phyloP scores from a whole-genome alignment of 768 basidiomycete genomes.

The Leccinum ochraceum region DNA sequence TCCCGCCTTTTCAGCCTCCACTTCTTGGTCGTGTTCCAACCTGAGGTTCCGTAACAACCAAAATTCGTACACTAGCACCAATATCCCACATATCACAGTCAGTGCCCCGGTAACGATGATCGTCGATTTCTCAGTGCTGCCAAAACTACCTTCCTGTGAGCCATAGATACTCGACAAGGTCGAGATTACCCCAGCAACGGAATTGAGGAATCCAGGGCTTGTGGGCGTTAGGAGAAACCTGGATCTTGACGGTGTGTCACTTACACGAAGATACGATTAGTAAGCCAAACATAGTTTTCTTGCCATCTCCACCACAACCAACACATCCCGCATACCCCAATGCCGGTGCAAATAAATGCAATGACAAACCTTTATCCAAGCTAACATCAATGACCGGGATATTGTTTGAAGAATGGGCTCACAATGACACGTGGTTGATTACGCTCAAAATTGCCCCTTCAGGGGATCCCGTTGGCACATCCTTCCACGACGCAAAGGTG shows the following conservation, averaged over 20 bases:
- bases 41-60: conserved; percentile 47
- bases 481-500: conserved; percentile 51
- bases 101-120: conserved; percentile 46
- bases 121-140: conserved; percentile 44
- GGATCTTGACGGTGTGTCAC: conserved; percentile 18
- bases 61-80: conserved; percentile 44
- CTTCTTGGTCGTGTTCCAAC: conserved; percentile 41
- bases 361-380: conserved; percentile 46
- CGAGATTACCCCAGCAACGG: conserved; percentile 55
- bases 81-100: conserved; percentile 42
- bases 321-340: conserved; percentile 54
- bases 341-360: conserved; percentile 53
- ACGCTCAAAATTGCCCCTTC: conserved; percentile 36
- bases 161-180: conserved; percentile 54
- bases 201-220: conserved; percentile 60
- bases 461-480: conserved; percentile 28
- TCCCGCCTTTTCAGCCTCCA: conserved; percentile 45
- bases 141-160: conserved; percentile 46
- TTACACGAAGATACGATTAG: conserved; percentile 58
- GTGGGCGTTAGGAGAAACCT: conserved; percentile 4
- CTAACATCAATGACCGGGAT: conserved; percentile 5
- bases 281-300: conserved; percentile 58
- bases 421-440: conserved; percentile 50
- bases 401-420: conserved; percentile 18
- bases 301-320: conserved; percentile 64